Conservation (phyloP, 441 rosid species). For the Euphorbia celastroides region DNA sequence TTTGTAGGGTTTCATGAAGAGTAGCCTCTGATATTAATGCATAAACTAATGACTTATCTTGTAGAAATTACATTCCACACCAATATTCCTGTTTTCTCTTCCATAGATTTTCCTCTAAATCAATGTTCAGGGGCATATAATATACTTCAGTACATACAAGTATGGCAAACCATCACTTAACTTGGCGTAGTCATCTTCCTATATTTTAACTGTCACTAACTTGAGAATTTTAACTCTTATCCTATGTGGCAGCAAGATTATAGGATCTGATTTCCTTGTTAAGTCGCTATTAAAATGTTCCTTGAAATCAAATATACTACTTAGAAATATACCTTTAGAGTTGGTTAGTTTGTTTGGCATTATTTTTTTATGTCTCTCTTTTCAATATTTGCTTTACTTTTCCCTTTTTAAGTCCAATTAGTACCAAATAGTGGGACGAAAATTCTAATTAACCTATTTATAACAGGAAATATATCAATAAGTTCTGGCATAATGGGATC, state of each 20-base stretch:
- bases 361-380: no score
- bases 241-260: background rate
- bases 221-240: background rate
- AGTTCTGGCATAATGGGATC: background rate
- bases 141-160: background rate
- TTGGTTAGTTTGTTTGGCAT: background rate
- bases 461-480: background rate
- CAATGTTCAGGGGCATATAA: background rate
- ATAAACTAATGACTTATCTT: background rate
- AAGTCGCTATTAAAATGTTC: background rate
- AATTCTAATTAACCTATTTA: background rate
- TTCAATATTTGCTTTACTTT: no score
- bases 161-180: background rate
- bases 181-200: no score
- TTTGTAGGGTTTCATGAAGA: background rate
- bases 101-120: background rate
- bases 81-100: background rate
- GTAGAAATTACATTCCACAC: background rate
- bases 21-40: background rate
- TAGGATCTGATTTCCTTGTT: background rate
- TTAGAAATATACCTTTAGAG: background rate
- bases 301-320: background rate
- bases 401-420: background rate
- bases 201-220: background rate
- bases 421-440: background rate